These are phyloP conservation scores for Juglanconis juglandina DNA, from an alignment of 2,329 filamentous ascomycete genomes.

Conservation along the genomic window DNA sequence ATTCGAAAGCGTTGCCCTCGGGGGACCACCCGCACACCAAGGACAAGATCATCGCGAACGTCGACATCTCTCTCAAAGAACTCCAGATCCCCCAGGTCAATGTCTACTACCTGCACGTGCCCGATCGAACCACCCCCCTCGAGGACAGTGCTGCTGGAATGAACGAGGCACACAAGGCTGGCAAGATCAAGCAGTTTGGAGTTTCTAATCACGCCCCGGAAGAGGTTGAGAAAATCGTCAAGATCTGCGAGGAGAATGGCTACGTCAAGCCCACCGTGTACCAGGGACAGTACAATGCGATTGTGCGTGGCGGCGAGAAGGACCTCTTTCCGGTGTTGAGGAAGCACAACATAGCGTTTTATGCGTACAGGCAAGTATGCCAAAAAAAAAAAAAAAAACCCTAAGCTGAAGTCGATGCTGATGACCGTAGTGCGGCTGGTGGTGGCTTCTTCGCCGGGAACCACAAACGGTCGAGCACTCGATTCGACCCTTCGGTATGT, in stretches of 20 bases:
- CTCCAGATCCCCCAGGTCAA: slow-evolving; percentile 21
- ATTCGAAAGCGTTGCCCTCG: slow-evolving; percentile 32
- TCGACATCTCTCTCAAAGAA: slow-evolving; percentile 30
- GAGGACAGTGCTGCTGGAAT: slow-evolving; percentile 64
- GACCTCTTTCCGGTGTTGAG: slow-evolving; percentile 34
- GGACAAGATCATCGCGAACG: slow-evolving; percentile 25
- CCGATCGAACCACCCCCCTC: slow-evolving; percentile 54
- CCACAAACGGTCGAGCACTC: slow-evolving; percentile 19
- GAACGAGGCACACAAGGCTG: slow-evolving; percentile 63
- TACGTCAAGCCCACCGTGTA: slow-evolving; percentile 68
- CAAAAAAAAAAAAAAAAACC: no score
- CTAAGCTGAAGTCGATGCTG: background rate
- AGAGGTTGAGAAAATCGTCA: slow-evolving; percentile 68
- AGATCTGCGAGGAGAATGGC: slow-evolving; percentile 60
- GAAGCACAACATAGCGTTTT: slow-evolving; percentile 33
- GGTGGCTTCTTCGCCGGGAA: slow-evolving; percentile 21
- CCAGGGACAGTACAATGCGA: slow-evolving; percentile 65
- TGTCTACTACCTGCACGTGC: slow-evolving; percentile 3
- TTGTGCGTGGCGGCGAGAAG: slow-evolving; percentile 31
- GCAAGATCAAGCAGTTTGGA: slow-evolving; percentile 67
- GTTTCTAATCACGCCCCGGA: slow-evolving; percentile 69
- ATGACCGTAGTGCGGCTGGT: slow-evolving; percentile 4
- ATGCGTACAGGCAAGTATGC: slow-evolving; percentile 28
- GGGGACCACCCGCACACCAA: slow-evolving; percentile 27
- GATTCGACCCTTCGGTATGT: slow-evolving; percentile 26